Evolutionary conservation across 768 basidiomycete species (phyloP).

Genomic region (Crepidotus variabilis): DNA sequence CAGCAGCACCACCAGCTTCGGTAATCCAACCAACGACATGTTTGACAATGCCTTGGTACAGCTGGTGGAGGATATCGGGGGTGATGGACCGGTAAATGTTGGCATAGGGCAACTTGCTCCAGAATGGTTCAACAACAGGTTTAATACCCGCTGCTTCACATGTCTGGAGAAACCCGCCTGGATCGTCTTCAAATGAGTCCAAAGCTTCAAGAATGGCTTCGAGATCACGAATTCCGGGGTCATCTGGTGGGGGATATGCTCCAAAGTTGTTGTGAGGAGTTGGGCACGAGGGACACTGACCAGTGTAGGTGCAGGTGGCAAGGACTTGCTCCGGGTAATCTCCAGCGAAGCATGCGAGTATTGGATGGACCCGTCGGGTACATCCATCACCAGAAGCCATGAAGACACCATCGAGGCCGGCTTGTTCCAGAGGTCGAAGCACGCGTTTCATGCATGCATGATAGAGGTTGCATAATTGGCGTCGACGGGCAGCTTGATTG

Average conservation of each 20-base stretch:
- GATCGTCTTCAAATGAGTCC: constrained; percentile 4
- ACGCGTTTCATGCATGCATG: constrained; percentile 23
- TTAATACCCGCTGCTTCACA: constrained; percentile 4
- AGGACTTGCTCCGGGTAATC: constrained; percentile 40
- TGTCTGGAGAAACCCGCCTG: background rate
- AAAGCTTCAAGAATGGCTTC: constrained; percentile 4
- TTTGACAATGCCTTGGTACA: constrained; percentile 47
- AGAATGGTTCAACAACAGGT: constrained; percentile 29
- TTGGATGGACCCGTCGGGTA: constrained; percentile 25
- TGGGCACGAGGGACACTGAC: constrained; percentile 16
- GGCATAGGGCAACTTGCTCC: constrained; percentile 33
- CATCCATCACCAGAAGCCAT: constrained; percentile 30
- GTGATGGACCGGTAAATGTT: constrained; percentile 37
- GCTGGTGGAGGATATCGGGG: constrained; percentile 44
- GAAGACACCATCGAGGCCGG: constrained; percentile 25
- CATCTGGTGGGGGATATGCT: constrained; percentile 2
- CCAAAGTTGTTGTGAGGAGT: constrained; percentile 13
- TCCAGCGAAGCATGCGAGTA: constrained; percentile 33
- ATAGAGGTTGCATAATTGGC: constrained; percentile 29
- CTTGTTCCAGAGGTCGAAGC: constrained; percentile 20
- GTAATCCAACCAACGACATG: constrained; percentile 34
- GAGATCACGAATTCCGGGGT: background rate
- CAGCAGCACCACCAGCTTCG: constrained; percentile 14
- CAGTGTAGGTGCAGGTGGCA: constrained; percentile 20
- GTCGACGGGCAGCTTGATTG: constrained; percentile 21